A percentile compares a stretch with the other conserved stretches of the same genome.
Conservation (phyloP, 2,329 filamentous ascomycete genomes). For the Fusarium sp. region DNA sequence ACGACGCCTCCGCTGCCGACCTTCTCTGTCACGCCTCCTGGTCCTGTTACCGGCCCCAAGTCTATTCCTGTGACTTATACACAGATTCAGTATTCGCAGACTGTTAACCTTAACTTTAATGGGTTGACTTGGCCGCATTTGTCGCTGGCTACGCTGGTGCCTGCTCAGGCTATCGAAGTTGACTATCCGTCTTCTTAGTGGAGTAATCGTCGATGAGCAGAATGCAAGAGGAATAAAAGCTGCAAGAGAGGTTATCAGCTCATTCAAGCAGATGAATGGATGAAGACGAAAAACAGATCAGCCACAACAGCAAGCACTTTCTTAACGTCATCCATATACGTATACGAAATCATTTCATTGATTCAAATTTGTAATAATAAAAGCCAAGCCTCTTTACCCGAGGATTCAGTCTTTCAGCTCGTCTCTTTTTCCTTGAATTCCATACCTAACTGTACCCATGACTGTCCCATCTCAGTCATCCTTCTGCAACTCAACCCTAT, state of each 20-base stretch:
- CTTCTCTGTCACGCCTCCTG: neutral
- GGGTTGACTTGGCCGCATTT: constrained; percentile 6
- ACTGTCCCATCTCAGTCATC: neutral
- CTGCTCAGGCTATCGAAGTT: neutral
- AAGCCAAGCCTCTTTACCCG: neutral
- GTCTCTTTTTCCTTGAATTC: neutral
- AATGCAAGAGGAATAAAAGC: neutral
- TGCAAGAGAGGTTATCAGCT: rapidly evolving
- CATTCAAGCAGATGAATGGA: rapidly evolving
- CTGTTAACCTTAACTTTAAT: neutral
- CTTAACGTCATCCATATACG: neutral
- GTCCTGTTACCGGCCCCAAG: neutral
- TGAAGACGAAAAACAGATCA: rapidly evolving
- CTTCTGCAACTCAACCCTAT: neutral
- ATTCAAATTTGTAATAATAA: rapidly evolving
- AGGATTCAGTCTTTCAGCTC: rapidly evolving
- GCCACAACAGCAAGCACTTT: too few relatives aligned
- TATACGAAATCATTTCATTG: neutral
- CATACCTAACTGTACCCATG: rapidly evolving
- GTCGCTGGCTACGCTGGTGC: constrained; percentile 2
- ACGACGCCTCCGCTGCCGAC: neutral
- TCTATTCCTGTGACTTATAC: neutral
- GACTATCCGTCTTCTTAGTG: neutral
- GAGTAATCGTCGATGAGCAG: rapidly evolving
- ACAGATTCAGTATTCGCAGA: constrained; percentile 12